These are phyloP conservation scores for Chalara sp. DNA, from an alignment of 2,329 filamentous ascomycete genomes.

Conservation along the genomic window DNA sequence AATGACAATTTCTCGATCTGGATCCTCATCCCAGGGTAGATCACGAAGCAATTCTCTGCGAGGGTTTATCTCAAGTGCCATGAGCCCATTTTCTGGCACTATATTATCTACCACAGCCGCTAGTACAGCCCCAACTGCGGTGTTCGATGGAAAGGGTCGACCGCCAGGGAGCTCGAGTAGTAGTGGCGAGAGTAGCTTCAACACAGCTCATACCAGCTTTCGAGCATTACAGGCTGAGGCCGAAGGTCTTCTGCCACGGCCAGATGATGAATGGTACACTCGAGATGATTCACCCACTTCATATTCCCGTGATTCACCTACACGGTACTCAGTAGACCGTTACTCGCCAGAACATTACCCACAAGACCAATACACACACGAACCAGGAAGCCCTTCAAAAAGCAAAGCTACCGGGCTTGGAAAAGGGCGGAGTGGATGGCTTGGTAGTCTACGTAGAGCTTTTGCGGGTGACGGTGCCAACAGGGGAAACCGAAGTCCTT, in stretches of 20 bases:
- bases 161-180: constrained; percentile 9
- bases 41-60: constrained; percentile 23
- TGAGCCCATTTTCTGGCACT: constrained; percentile 21
- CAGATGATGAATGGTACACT: constrained; percentile 9
- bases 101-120: constrained; percentile 10
- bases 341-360: neutral
- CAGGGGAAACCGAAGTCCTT: neutral
- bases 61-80: constrained; percentile 21
- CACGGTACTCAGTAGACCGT: neutral
- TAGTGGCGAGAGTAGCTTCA: constrained; percentile 19
- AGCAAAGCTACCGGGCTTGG: constrained; percentile 33
- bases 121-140: constrained; percentile 12
- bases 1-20: constrained; percentile 19
- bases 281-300: constrained; percentile 14
- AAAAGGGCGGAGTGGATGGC: constrained; percentile 37
- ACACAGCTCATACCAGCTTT: constrained; percentile 25
- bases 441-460: constrained; percentile 53
- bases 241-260: constrained; percentile 22
- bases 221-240: constrained; percentile 21
- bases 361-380: neutral
- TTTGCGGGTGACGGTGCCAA: constrained; percentile 11
- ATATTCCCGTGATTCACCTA: neutral
- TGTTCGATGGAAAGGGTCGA: constrained; percentile 12
- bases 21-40: constrained; percentile 20
- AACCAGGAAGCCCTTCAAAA: constrained; percentile 50